Conservation (phyloP, 129 eudicot genomes). For the Oenanthe sinensis region DNA sequence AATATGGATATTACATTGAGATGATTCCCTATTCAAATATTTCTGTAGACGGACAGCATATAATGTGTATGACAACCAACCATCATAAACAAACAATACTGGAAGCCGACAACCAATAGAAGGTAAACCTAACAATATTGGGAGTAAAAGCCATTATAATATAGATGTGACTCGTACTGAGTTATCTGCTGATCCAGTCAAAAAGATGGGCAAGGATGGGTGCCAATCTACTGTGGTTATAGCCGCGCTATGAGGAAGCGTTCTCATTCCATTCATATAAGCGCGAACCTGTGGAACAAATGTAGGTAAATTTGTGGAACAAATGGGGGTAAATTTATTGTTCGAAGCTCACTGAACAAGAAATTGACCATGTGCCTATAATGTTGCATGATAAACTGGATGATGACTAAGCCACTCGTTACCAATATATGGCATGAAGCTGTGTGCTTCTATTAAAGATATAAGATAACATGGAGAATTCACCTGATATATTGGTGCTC, state of each 20-base stretch:
- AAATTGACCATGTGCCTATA: neutral
- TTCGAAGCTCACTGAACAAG: neutral
- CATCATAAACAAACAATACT: neutral
- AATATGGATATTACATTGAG: neutral
- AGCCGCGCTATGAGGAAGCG: slow-evolving; percentile 72
- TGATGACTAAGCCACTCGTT: neutral
- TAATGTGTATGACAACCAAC: neutral
- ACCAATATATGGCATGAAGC: neutral
- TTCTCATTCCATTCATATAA: slow-evolving; percentile 53
- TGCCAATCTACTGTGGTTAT: slow-evolving; percentile 98
- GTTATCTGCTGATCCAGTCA: slow-evolving; percentile 92
- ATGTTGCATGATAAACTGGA: neutral
- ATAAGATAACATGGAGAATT: neutral
- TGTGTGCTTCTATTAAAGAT: neutral
- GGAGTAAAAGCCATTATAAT: slow-evolving; percentile 20
- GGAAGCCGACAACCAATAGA: neutral
- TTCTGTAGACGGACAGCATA: neutral
- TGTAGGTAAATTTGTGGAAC: neutral
- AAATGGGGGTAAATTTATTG: neutral
- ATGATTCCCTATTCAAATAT: neutral
- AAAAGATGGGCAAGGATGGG: slow-evolving; percentile 80
- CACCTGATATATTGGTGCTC: slow-evolving; percentile 96
- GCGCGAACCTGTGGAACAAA: slow-evolving; percentile 55
- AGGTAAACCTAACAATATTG: neutral
- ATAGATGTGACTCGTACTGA: slow-evolving; percentile 85